Conservation (phyloP, 306 rosid genomes). For the Trifolium subterraneum region DNA sequence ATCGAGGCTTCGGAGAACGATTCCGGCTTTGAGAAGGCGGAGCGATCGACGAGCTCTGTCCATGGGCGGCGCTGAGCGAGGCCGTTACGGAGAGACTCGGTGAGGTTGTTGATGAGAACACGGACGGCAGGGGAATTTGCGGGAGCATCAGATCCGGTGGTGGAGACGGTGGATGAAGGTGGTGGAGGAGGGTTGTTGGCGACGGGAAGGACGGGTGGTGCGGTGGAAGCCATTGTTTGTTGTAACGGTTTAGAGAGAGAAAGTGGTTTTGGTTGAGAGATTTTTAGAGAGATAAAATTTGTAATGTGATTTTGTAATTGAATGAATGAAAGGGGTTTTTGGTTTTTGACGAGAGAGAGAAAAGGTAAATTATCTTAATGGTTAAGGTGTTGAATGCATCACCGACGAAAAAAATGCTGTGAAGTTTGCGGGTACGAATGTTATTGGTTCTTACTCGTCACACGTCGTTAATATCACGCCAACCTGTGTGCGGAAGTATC, state of each 20-base stretch:
- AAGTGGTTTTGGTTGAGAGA: background rate
- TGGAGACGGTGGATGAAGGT: conserved; percentile 23
- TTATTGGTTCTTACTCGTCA: background rate
- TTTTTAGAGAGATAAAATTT: conserved; percentile 18
- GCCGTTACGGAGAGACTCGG: conserved; percentile 69
- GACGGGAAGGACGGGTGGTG: conserved; percentile 65
- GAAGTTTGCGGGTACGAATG: conserved; percentile 24
- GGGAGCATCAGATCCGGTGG: conserved; percentile 50
- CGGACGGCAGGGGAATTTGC: conserved; percentile 68
- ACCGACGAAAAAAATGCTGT: conserved; percentile 34
- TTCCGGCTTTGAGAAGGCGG: conserved; percentile 78
- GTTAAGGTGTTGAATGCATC: conserved; percentile 35
- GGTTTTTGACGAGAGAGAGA: background rate
- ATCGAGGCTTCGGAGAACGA: conserved; percentile 80
- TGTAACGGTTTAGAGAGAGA: conserved; percentile 40
- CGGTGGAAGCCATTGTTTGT: conserved; percentile 55
- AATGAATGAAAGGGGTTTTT: background rate
- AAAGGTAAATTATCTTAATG: conserved; percentile 17
- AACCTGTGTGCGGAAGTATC: conserved; percentile 22
- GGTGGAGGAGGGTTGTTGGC: conserved; percentile 38
- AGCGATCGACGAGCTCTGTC: conserved; percentile 73
- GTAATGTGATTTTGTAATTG: background rate
- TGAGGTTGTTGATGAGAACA: conserved; percentile 55
- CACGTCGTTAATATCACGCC: conserved; percentile 19
- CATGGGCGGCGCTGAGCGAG: conserved; percentile 92